Percentiles rank a stretch among this genome's conserved stretches.
Conservation (phyloP, 345 rosid species). For the Euphorbia pulcherrima region DNA sequence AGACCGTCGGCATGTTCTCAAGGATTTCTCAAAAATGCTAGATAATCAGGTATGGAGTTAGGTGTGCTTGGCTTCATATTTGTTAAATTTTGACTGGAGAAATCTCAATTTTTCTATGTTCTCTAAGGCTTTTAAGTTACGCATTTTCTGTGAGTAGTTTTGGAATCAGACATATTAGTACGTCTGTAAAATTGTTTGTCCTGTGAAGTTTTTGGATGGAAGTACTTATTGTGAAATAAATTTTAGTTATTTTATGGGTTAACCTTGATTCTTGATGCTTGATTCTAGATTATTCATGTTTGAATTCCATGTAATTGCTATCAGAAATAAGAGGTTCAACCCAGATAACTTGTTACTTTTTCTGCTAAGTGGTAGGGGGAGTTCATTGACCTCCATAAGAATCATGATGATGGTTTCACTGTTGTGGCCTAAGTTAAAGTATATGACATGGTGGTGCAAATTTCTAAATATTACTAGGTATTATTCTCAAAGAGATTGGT, state of each 20-base stretch:
- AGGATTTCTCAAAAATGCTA: constrained; percentile 97
- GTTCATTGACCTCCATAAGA: background rate
- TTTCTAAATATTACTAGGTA: background rate
- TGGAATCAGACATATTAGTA: too few species aligned
- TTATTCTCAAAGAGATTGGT: background rate
- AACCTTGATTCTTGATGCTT: background rate
- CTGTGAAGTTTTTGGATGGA: background rate
- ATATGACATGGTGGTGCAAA: background rate
- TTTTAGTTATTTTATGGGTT: background rate
- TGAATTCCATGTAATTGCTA: background rate
- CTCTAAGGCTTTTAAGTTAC: too few species aligned
- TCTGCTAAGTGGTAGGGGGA: constrained; percentile 5
- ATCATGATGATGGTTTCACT: background rate
- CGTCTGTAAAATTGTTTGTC: background rate
- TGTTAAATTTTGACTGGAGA: background rate
- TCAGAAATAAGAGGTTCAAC: background rate
- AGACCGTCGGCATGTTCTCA: constrained; percentile 85
- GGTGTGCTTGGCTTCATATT: background rate
- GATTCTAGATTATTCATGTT: background rate
- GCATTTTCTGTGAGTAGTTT: constrained; percentile 10
- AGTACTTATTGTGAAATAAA: background rate
- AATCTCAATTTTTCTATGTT: too few species aligned
- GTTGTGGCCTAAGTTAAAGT: background rate
- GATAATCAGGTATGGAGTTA: constrained; percentile 62
- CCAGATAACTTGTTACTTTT: background rate